Base-by-base conservation (phyloP, 352 stramenopile species). In the Phytophthora hibernalis region DNA sequence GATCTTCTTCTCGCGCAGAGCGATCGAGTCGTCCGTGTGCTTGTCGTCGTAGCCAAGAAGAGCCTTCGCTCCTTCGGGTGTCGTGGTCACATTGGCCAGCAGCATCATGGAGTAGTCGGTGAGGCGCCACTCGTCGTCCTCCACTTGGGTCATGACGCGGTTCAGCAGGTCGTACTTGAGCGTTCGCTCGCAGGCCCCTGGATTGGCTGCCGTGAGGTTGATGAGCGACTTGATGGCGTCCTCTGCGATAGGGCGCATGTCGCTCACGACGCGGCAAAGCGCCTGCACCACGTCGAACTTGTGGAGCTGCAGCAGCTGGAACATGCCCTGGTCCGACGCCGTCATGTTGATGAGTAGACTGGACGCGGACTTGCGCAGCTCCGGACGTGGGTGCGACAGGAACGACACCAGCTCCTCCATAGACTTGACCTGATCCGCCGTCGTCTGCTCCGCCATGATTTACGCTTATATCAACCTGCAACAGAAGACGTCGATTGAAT, bases 101-200 rank as follows among this genome's bases (percentile, higher is more conserved):
- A 96, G 80, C 87, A 96, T 96, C 87, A 96, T 94, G 40, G 84
- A 93, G 31, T 87, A 82, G 71, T 96, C 83, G 35, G 89, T 93
- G 52, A 94, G 76, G 6, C 79, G 80, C 85, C 87, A 96, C 40
- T 96, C 87, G 50, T 79, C 74, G 78, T 94, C 84, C 31, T 91
- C 84, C 54, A 94, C 73, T 66, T 94, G 87, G 31, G 78, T 87
- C 84, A 96, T 92, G n/a, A 96, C 78, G 56, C 87, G 85, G 68
- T 92, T 92, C n/a, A 96, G 72, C 52, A 94, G 65, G 54, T 93
- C 85, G 51, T 76, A 90, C 65, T 92, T 87, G 48, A 96, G 77
- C 50, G 85, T 79, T 18, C 84, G 85, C 63, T 94, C 85, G 55
- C 84, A 86, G 3, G 83, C 80, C 18, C 70, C 65, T 0, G 81